Evolutionary conservation across 768 basidiomycete species (phyloP), one percentile per base, ranked within the genome.

Genomic region (Mycena vitilis): DNA sequence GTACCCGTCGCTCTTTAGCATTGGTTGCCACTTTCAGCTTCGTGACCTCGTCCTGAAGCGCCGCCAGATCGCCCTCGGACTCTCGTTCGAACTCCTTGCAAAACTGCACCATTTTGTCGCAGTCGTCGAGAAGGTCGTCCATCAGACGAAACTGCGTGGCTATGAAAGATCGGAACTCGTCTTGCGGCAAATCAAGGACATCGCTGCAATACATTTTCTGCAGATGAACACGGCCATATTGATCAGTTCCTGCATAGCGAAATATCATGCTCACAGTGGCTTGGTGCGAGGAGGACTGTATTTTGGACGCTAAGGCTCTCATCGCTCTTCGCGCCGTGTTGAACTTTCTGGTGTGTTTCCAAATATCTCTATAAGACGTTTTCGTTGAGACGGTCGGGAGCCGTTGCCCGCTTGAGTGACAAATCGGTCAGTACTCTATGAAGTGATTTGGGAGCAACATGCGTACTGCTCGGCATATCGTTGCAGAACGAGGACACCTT

Each of bases 291-390:
- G 44, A 49, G 6, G 42, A 30, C 30, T 48, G 54, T 22, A 71
- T 34, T 34, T 49, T 66, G 4, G 36, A n/a, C 0, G 66, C 56
- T 15, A 71, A 9, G 6, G 4, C 34, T 1, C 52, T 8, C 58
- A 71, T 66, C 60, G 56, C 54, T 37, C 22, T 56, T 2, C 70
- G 61, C 54, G 65, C 48, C 59, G 38, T 30, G 34, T 67, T 52
- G 48, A 71, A 66, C 56, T 54, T 47, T 30, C 51, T 62, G 13
- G 66, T 61, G 61, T 67, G 65, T 38, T 36, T 60, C 62, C 63
- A 71, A 23, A 71, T 71, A 47, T 65, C 53, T 48, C 63, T 66
- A 57, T 71, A 71, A 25, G 70, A 71, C 15, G 70, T 67, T 40
- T 65, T 71, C 20, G 62, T 7, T 10, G 70, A 71, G 5, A 71